Conservation (phyloP, 2,329 filamentous ascomycete genomes). For the Pseudocercospora cruenta region DNA sequence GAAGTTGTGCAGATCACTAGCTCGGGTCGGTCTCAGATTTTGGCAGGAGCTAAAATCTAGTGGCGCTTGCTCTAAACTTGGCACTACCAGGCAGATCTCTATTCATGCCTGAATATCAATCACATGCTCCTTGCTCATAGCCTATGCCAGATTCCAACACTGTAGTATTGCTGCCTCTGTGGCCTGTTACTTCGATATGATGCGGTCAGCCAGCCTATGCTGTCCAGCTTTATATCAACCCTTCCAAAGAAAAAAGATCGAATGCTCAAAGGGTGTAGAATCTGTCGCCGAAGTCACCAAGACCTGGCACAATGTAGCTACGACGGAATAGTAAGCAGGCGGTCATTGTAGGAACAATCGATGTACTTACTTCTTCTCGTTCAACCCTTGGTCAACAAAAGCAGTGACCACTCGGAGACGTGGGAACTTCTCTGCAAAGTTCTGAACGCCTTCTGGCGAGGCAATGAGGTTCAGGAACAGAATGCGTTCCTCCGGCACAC, state of each 20-base stretch:
- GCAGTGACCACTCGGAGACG: conserved; percentile 90
- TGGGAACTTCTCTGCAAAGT: conserved; percentile 87
- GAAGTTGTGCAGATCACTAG: conserved; percentile 1
- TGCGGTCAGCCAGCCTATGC: background rate
- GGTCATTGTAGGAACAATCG: conserved; percentile 14
- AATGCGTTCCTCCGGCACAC: conserved; percentile 93
- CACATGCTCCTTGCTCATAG: background rate
- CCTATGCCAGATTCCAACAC: background rate
- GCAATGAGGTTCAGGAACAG: conserved; percentile 96
- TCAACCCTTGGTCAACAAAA: conserved; percentile 93
- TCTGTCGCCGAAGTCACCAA: conserved; percentile 93
- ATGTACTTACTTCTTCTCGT: conserved; percentile 89
- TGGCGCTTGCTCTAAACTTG: conserved; percentile 4
- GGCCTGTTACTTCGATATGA: background rate
- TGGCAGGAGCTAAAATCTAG: conserved; percentile 1
- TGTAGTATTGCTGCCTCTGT: background rate
- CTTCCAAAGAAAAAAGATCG: too few relatives aligned
- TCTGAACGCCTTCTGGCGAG: conserved; percentile 88
- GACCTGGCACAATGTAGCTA: conserved; percentile 92
- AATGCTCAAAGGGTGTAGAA: conserved; percentile 85
- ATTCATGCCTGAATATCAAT: conserved; percentile 45
- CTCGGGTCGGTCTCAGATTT: background rate
- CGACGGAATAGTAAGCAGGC: conserved; percentile 38
- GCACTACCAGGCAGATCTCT: background rate
- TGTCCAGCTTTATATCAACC: too few relatives aligned